Base-by-base conservation (phyloP, 2,329 filamentous ascomycete species). In the Graphiopsis chlorocephala region DNA sequence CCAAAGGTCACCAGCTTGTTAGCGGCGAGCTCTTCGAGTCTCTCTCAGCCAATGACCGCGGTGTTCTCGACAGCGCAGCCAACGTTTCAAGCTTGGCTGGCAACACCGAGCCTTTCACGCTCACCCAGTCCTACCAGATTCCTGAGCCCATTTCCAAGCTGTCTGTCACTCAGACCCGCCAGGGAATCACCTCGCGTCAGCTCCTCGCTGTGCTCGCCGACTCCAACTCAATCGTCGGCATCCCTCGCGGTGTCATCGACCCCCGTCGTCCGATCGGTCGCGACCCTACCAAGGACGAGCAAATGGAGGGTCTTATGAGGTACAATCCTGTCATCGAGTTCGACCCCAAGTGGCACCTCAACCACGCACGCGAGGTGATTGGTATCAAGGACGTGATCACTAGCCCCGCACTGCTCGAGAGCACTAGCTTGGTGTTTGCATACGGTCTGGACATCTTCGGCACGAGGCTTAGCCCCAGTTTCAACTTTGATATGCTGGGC, bases 1-100 rank as follows among this genome's bases (percentile, higher is more conserved):
- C 93, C 66, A 92, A 92, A 77, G 93, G 93, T 42, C 91, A 96
- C 77, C 92, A 97, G 72, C 84, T 98, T 8, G 85, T 93, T 23
- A 85, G 97, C 12, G 89, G 91, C 0, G 94, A 99, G 74, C 86
- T 99, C 38, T 98, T 93, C 78, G 95, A 97, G 77, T 97, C 93
- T 0, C 84, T 89, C 0, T 79, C 88, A 12, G 83, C 91, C 25
- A 95, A 99, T 75, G 91, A 97, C 77, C 90, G 95, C 64, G 95
- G 94, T 1, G 85, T 90, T 3, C 84, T 96, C 1, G 89, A 86
- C 59, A 84, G 88, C 25, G 79, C 86, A 1, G 80, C 82, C 48
- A 94, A 93, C 73, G 91, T 89, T 73, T 97, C 94, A 0, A 89
- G 89, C n/a, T 79, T 96, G 56, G 82, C 88, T 61, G 81, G 88